phyloP scores from a whole-genome alignment of 2,329 filamentous ascomycete genomes.

The Arthrocladium fulminans region DNA sequence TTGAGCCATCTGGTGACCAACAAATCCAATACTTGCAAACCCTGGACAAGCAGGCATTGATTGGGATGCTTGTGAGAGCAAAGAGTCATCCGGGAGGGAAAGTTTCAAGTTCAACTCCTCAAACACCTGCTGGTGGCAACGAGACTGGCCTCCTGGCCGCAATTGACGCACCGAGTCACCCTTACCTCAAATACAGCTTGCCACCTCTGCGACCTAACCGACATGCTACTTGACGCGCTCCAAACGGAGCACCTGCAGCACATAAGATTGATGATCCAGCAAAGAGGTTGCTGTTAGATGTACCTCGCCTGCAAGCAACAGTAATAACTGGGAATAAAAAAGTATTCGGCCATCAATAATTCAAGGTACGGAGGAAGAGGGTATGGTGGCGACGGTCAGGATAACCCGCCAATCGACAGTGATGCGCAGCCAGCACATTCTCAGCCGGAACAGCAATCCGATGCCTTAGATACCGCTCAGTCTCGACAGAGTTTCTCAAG shows the following conservation, averaged over 20 bases:
- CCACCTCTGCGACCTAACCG: constrained; percentile 10
- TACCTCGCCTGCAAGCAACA: not conserved
- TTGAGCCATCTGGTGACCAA: constrained; percentile 18
- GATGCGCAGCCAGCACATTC: too few relatives aligned
- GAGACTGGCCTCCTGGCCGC: constrained; percentile 11
- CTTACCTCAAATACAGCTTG: constrained; percentile 16
- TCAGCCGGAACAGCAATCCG: too few relatives aligned
- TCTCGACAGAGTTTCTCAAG: too few relatives aligned
- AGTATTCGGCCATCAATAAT: too few relatives aligned
- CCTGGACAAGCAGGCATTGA: constrained; percentile 18
- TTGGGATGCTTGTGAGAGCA: constrained; percentile 17
- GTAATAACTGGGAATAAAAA: not conserved
- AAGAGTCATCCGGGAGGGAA: constrained; percentile 8
- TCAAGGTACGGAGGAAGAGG: too few relatives aligned
- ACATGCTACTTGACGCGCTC: not conserved
- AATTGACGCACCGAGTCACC: constrained; percentile 13
- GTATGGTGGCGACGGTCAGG: too few relatives aligned
- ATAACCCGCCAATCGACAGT: too few relatives aligned
- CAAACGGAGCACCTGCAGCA: not conserved
- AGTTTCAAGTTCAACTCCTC: constrained; percentile 12
- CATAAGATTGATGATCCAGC: not conserved
- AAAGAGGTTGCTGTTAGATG: not conserved
- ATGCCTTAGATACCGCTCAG: too few relatives aligned
- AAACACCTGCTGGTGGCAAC: constrained; percentile 5
- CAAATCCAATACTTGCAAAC: constrained; percentile 16